Evolutionary conservation across 352 stramenopile species (phyloP), one percentile per base, ranked within the genome.

Genomic region (Phytophthora pistaciae): DNA sequence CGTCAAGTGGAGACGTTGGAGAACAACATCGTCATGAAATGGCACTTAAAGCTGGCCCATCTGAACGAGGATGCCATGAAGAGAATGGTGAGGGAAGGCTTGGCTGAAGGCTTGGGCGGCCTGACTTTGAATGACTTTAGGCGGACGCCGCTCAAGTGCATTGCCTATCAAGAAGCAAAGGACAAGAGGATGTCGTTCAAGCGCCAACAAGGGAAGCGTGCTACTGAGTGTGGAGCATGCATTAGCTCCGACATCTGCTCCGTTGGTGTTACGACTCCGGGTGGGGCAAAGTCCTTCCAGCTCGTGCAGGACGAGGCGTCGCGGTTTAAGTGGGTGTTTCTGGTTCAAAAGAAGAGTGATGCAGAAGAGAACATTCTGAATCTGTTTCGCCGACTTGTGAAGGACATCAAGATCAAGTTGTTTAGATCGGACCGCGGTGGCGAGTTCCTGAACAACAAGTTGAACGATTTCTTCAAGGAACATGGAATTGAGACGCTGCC

Each of bases 241-340:
- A 10, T 61, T 0, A 53, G n/a, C 3, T 61, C 56, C 9, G 56
- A 61, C 5, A 18, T 44, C 2, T 8, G n/a, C n/a, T n/a, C n/a
- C n/a, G n/a, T n/a, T n/a, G n/a, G n/a, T n/a, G 27, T 61, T 18
- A 13, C 2, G 9, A 56, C 21, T 6, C 56, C 10, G 36, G 36
- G 36, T 16, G 36, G 36, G 3, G 11, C 10, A 3, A 42, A 42
- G 36, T 42, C 36, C 6, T 73, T 73, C 8, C 59, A 68, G 31
- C 18, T 68, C 2, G 64, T 68, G 10, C 42, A 68, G 23, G 58
- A 60, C 3, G 59, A 73, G 29, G 53, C 27, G 0, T 68, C 66
- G 1, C 21, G 66, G 1, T 73, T 56, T n/a, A 68, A 73, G 21
- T 68, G 59, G 59, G 23, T 23, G 0, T 72, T 23, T 14, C 31